These are phyloP conservation scores for Blastobotrys attinorum DNA, from an alignment of 805 yeast genomes.

Conservation along the genomic window DNA sequence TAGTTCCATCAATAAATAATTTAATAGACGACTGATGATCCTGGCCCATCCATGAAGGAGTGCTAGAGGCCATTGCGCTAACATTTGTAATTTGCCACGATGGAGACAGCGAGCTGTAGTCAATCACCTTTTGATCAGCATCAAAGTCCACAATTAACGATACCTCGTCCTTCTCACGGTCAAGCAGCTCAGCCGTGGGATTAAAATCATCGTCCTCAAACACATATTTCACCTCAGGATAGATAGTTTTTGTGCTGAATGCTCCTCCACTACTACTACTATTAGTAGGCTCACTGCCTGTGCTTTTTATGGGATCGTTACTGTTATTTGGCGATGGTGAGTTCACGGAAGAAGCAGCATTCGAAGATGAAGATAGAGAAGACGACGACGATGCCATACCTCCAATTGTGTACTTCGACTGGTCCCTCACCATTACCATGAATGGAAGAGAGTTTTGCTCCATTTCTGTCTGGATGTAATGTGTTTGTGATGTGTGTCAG, in stretches of 20 bases:
- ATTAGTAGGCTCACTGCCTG: no score
- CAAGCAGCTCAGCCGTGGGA: constrained; percentile 27
- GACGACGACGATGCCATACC: no score
- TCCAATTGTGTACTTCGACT: constrained; percentile 3
- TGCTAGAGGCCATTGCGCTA: constrained; percentile 11
- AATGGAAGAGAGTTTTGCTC: constrained; percentile 18
- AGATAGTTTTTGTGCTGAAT: constrained; percentile 12
- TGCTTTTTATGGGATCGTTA: neutral
- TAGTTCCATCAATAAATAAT: constrained; percentile 17
- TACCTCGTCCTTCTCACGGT: constrained; percentile 25
- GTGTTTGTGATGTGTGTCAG: no score
- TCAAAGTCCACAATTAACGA: constrained; percentile 32
- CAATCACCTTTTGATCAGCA: constrained; percentile 24
- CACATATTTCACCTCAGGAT: constrained; percentile 32
- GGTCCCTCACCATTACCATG: constrained; percentile 17
- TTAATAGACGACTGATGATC: constrained; percentile 2
- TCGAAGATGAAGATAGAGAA: no score
- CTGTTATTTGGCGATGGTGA: neutral
- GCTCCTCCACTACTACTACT: neutral
- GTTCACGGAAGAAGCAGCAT: no score
- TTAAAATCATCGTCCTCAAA: constrained; percentile 31
- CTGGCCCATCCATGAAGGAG: constrained; percentile 9
- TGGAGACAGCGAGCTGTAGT: constrained; percentile 29
- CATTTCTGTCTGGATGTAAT: no score
- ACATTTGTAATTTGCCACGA: constrained; percentile 31